Evolutionary conservation across 2,329 filamentous ascomycete species (phyloP).

Genomic region (Dichotomopilus funicola): DNA sequence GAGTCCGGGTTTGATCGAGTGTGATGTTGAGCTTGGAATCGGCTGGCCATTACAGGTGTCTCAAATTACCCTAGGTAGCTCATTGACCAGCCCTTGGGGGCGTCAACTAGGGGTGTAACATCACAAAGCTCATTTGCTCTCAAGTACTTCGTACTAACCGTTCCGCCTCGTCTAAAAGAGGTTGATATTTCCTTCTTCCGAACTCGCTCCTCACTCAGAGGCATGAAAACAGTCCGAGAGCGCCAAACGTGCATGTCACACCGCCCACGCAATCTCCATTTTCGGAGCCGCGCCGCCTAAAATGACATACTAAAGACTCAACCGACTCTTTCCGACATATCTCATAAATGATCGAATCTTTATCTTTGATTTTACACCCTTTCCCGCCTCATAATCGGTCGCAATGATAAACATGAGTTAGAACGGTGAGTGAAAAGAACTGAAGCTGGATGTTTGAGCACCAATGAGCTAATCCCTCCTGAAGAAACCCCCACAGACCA

Average conservation of each 20-base stretch:
- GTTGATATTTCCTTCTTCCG: neutral
- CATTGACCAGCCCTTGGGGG: too few species aligned
- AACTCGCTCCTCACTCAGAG: neutral
- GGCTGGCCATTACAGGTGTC: too few species aligned
- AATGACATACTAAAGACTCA: slow-evolving; percentile 1
- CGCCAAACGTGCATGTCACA: neutral
- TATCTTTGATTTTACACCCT: neutral
- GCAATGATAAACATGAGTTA: too few species aligned
- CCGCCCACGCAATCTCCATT: slow-evolving; percentile 16
- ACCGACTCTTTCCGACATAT: neutral
- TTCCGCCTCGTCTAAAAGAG: too few species aligned
- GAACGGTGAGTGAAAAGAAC: too few species aligned
- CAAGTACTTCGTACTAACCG: too few species aligned
- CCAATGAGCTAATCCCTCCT: neutral
- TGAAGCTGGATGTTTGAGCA: too few species aligned
- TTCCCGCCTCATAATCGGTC: too few species aligned
- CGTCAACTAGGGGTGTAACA: too few species aligned
- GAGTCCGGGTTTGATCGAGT: neutral
- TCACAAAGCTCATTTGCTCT: too few species aligned
- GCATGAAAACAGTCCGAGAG: neutral
- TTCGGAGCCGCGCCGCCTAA: slow-evolving; percentile 14
- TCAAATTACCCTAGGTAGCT: too few species aligned
- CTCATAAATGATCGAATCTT: neutral
- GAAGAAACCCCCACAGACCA: neutral
- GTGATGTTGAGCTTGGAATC: too few species aligned